phyloP scores from a whole-genome alignment of 331 rosid species.

The Dryas integrifolia region DNA sequence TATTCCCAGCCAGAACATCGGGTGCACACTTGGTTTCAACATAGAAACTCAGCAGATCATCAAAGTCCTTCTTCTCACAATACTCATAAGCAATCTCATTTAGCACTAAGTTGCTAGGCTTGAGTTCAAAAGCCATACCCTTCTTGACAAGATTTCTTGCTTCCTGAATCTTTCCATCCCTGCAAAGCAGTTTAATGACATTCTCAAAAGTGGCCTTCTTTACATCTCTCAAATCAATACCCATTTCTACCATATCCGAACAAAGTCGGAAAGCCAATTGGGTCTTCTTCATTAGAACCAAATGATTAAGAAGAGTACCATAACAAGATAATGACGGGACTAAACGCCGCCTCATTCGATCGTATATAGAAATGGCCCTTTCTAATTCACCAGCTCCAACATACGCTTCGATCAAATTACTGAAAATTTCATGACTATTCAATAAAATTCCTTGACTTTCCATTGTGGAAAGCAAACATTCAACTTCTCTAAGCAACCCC shows the following conservation, averaged over 20 bases:
- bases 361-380: conserved; percentile 49
- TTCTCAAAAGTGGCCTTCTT: conserved; percentile 47
- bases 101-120: conserved; percentile 43
- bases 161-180: conserved; percentile 60
- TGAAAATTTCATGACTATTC: conserved; percentile 38
- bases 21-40: conserved; percentile 54
- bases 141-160: conserved; percentile 71
- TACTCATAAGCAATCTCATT: conserved; percentile 69
- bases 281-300: conserved; percentile 48
- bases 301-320: conserved; percentile 40
- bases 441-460: conserved; percentile 38
- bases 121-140: conserved; percentile 39
- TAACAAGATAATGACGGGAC: conserved; percentile 45
- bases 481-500: conserved; percentile 59
- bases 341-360: conserved; percentile 37
- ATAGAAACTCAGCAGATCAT: conserved; percentile 74
- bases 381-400: conserved; percentile 50
- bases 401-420: conserved; percentile 49
- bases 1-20: conserved; percentile 56
- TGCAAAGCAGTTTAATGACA: conserved; percentile 57
- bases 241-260: conserved; percentile 50
- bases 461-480: conserved; percentile 48
- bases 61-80: conserved; percentile 79
- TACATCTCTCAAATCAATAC: conserved; percentile 35
- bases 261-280: conserved; percentile 40